These are phyloP conservation scores for Glaciozyma antarctica DNA, from an alignment of 768 basidiomycete species.

Conservation along the genomic window DNA sequence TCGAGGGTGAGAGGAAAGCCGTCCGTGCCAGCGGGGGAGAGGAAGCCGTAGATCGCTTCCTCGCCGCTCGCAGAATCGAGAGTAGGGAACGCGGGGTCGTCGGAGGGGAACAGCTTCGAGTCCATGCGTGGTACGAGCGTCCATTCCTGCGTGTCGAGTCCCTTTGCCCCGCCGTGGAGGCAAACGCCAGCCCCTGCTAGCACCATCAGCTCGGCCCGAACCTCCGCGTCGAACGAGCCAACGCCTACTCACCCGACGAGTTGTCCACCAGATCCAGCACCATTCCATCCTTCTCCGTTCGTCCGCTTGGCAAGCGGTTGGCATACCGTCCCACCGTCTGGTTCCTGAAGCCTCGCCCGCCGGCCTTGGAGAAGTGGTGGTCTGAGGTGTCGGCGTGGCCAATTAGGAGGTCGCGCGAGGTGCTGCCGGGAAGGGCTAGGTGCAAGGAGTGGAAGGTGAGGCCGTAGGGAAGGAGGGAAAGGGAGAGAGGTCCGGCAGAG, in stretches of 20 bases:
- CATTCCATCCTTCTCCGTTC: background rate
- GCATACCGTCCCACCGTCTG: conserved; percentile 19
- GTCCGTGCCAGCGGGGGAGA: conserved; percentile 19
- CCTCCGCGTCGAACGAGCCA: background rate
- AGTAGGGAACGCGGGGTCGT: conserved; percentile 10
- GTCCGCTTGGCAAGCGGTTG: conserved; percentile 22
- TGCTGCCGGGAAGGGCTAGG: background rate
- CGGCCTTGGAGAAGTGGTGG: conserved; percentile 2
- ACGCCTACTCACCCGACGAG: background rate
- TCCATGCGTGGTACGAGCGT: conserved; percentile 3
- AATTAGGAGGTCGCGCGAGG: conserved; percentile 11
- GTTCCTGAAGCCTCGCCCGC: conserved; percentile 13
- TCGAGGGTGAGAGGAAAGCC: conserved; percentile 27
- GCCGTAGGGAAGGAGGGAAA: conserved; percentile 15
- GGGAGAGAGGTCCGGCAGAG: conserved; percentile 18
- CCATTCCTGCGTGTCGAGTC: conserved; percentile 27
- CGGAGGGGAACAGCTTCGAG: conserved; percentile 15
- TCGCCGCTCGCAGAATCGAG: conserved; percentile 4
- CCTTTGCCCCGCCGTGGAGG: conserved; percentile 25
- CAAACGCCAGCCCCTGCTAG: conserved; percentile 4
- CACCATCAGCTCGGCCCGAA: background rate
- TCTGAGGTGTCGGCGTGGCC: conserved; percentile 8
- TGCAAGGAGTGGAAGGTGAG: conserved; percentile 15
- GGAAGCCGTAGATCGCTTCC: conserved; percentile 10
- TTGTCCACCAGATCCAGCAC: background rate